Evolutionary conservation across 2,329 filamentous ascomycete genomes (phyloP).

Genomic region (Aspergillus latus): DNA sequence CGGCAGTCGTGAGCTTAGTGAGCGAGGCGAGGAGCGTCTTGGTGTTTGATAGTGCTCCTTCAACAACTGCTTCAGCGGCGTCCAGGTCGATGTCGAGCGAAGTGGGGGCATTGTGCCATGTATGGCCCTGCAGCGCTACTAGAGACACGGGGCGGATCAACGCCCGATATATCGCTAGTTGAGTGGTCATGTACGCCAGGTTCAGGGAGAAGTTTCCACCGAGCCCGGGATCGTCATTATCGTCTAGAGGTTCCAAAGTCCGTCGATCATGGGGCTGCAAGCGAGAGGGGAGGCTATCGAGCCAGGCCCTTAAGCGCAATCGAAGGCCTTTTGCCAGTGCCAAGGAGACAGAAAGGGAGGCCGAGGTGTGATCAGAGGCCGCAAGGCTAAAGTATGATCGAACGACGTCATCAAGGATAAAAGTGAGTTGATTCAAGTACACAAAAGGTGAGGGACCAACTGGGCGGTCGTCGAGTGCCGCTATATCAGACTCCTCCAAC

Average conservation of each 20-base stretch:
- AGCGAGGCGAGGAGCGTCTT: neutral
- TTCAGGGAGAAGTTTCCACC: neutral
- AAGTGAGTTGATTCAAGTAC: neutral
- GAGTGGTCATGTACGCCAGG: neutral
- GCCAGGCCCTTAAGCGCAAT: neutral
- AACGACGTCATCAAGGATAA: neutral
- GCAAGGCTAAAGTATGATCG: neutral
- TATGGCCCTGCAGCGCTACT: neutral
- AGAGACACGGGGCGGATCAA: neutral
- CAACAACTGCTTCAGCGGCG: neutral
- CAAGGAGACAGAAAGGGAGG: neutral
- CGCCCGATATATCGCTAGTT: neutral
- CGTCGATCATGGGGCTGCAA: neutral
- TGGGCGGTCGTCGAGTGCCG: neutral
- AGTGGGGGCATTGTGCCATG: neutral
- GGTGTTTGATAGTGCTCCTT: neutral
- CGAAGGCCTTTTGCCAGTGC: neutral
- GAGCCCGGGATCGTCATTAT: neutral
- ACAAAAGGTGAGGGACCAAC: neutral
- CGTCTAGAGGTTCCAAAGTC: neutral
- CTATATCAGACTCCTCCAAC: neutral
- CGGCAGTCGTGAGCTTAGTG: neutral
- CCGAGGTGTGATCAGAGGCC: neutral
- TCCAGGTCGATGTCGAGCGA: neutral
- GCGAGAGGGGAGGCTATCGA: neutral